Base-by-base conservation (phyloP, 352 stramenopile genomes). In the Phytophthora melonis region DNA sequence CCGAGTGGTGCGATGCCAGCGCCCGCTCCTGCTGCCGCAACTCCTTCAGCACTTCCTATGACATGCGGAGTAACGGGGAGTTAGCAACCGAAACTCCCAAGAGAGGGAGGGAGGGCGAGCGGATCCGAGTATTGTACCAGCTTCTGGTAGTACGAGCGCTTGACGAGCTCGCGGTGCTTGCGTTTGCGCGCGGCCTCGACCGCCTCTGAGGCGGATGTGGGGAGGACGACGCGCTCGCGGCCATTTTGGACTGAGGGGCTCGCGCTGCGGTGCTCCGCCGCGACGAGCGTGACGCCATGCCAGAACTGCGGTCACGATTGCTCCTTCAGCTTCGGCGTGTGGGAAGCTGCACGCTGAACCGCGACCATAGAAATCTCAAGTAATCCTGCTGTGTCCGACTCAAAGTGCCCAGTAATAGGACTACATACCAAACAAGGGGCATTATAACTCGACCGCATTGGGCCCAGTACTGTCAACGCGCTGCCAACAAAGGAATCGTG, bases 131-230 rank as follows among this genome's bases (percentile, higher is more conserved):
- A 57, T 10, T 25, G 50, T 30, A 81, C 70, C 62, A 76, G 66
- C 52, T 81, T 81, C 58, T 81, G 66, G 66, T 81, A 81, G 66
- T 81, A 79, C 13, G 63, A 63, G 16, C 75, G 63, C 13, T 77
- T 75, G 45, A 81, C 75, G 13, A 81, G 66, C 39, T 77, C 66
- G 7, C 75, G 70, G 43, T 81, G 75, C 53, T 74, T 81, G 53
- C 63, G 66, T 39, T 79, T 70, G n/a, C 75, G 75, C 34, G 65
- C 63, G 13, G 58, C 70, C 32, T 81, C 70, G 36, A 65, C 32
- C 39, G 64, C 63, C 62, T 69, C 68, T 0, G 58, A 19, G 9
- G 25, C 36, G 21, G 63, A 65, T 0, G 55, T 58, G 23, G 55
- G 56, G 23, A 67, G n/a, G 65, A 73, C 0, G 70, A 70, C 18